phyloP scores from a whole-genome alignment of 768 basidiomycete species.

The Mycena galericulata region DNA sequence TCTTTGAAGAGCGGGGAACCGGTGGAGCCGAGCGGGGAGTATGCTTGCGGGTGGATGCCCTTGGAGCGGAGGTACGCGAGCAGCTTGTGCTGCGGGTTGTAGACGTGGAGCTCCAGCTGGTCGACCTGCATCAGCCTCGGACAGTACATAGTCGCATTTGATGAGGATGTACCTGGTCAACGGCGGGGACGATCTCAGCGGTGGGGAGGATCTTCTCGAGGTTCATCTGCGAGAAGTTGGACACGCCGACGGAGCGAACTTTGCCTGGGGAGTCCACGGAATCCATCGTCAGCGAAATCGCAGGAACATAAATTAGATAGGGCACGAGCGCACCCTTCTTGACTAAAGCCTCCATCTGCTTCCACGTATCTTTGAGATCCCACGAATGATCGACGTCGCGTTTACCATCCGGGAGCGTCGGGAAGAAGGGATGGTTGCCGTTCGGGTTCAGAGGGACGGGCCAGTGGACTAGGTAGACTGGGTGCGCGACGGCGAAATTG shows the following conservation, averaged over 20 bases:
- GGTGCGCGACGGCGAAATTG: neutral
- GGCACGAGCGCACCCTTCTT: slow-evolving; percentile 61
- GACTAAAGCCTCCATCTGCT: slow-evolving; percentile 81
- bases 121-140: neutral
- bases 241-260: slow-evolving; percentile 76
- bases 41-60: slow-evolving; percentile 80
- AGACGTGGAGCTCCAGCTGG: slow-evolving; percentile 80
- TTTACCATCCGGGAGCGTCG: slow-evolving; percentile 69
- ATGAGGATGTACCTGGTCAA: slow-evolving; percentile 66
- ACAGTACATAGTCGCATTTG: neutral
- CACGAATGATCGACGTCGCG: slow-evolving; percentile 77
- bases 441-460: slow-evolving; percentile 80
- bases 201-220: slow-evolving; percentile 77
- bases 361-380: slow-evolving; percentile 82
- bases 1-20: slow-evolving; percentile 76
- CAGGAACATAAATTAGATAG: slow-evolving; percentile 27
- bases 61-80: slow-evolving; percentile 71
- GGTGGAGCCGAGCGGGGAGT: slow-evolving; percentile 83
- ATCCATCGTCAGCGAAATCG: slow-evolving; percentile 8
- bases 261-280: slow-evolving; percentile 66
- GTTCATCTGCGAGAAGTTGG: slow-evolving; percentile 78
- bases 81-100: slow-evolving; percentile 81
- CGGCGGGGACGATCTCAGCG: slow-evolving; percentile 76
- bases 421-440: slow-evolving; percentile 72
- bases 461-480: slow-evolving; percentile 84